Conservation (phyloP, 441 rosid genomes). For the Biscutella laevigata region DNA sequence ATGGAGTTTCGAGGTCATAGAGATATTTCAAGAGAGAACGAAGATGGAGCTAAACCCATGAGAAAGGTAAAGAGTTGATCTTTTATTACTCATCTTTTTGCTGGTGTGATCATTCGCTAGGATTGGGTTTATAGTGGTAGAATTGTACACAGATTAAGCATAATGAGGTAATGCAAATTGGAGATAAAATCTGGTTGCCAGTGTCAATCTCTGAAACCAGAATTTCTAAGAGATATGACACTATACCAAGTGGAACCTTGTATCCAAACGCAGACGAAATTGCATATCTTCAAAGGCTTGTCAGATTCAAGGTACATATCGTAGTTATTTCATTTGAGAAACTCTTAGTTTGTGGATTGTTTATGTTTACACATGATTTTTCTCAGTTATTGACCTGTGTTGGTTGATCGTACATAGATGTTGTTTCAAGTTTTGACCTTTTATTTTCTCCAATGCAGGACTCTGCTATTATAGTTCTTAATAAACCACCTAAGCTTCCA, state of each 20-base stretch:
- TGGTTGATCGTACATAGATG: background rate
- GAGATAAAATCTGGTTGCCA: conserved; percentile 53
- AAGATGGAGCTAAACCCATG: conserved; percentile 29
- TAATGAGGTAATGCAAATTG: conserved; percentile 54
- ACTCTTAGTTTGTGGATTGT: background rate
- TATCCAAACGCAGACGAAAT: conserved; percentile 92
- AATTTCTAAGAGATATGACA: conserved; percentile 65
- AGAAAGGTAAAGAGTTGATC: conserved; percentile 40
- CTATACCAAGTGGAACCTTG: conserved; percentile 82
- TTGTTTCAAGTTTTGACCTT: background rate
- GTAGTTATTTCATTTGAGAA: background rate
- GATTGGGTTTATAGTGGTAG: conserved; percentile 24
- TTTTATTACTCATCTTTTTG: background rate
- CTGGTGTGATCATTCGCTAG: background rate
- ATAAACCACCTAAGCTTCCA: conserved; percentile 87
- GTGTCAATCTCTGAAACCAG: conserved; percentile 65
- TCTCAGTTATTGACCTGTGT: background rate
- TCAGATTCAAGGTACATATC: conserved; percentile 56
- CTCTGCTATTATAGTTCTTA: conserved; percentile 63
- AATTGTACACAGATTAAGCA: conserved; percentile 55
- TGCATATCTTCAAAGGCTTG: conserved; percentile 74
- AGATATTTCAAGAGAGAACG: conserved; percentile 18
- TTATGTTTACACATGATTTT: background rate
- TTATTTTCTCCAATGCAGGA: conserved; percentile 38
- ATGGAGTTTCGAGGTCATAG: conserved; percentile 32